A percentile compares a stretch with the other conserved stretches of the same genome.
Evolutionary conservation across 768 basidiomycete species (phyloP).

Genomic region (Suillus alpinus): DNA sequence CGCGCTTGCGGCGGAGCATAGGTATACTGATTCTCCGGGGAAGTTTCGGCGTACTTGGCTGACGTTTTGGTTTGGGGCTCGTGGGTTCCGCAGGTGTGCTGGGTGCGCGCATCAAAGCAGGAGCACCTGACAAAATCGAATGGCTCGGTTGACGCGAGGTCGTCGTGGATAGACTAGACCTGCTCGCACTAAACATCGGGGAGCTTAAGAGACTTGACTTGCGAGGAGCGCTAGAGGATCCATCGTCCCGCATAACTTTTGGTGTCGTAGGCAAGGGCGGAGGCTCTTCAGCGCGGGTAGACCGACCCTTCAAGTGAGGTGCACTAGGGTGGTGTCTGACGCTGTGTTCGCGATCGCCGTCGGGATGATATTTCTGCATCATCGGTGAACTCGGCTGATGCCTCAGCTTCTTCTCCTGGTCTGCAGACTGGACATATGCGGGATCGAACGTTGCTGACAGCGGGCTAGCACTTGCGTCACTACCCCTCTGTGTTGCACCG

Average conservation of each 20-base stretch:
- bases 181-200: not conserved
- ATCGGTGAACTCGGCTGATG: conserved; percentile 24
- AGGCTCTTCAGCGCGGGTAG: conserved; percentile 8
- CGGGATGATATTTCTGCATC: conserved; percentile 8
- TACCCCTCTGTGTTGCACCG: conserved; percentile 1
- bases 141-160: conserved; percentile 17
- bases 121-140: conserved; percentile 17
- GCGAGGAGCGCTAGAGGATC: conserved; percentile 1
- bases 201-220: conserved; percentile 8
- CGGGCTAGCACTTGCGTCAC: conserved; percentile 14
- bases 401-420: conserved; percentile 14
- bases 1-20: conserved; percentile 27
- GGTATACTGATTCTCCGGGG: conserved; percentile 29
- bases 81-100: not conserved
- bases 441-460: conserved; percentile 8
- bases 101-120: conserved; percentile 1
- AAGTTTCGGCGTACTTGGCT: conserved; percentile 16
- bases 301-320: conserved; percentile 1
- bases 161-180: not conserved
- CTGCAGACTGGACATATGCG: conserved; percentile 7
- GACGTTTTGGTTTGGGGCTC: conserved; percentile 9
- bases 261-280: conserved; percentile 7
- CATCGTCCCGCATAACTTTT: conserved; percentile 13
- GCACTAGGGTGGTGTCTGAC: not conserved
- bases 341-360: conserved; percentile 6